Evolutionary conservation across 345 rosid genomes (phyloP).

Genomic region (Gossypium stocksii): DNA sequence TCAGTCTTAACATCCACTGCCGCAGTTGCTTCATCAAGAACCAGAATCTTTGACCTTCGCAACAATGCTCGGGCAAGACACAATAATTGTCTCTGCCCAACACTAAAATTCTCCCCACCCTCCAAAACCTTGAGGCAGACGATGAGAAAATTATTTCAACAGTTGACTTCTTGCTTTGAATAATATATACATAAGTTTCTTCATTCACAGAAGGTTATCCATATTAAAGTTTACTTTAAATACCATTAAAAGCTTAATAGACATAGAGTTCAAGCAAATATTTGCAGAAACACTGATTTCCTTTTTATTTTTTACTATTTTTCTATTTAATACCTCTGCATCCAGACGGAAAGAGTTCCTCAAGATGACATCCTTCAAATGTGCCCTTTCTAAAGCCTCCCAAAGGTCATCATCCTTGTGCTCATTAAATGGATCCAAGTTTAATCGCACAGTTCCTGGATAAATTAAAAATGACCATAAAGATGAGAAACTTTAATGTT

Average conservation of each 20-base stretch:
- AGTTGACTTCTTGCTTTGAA: not conserved
- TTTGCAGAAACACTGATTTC: not conserved
- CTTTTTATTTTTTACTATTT: not conserved
- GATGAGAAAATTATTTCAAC: not conserved
- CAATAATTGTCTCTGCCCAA: slow-evolving; percentile 88
- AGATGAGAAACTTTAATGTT: not conserved
- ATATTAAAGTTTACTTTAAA: not conserved
- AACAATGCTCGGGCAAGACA: slow-evolving; percentile 89
- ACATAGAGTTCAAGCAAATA: not conserved
- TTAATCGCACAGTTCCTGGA: slow-evolving; percentile 83
- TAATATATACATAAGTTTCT: not conserved
- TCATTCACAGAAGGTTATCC: not conserved
- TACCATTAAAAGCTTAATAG: not conserved
- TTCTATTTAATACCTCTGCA: slow-evolving; percentile 48
- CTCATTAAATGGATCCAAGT: slow-evolving; percentile 84
- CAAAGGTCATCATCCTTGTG: slow-evolving; percentile 83
- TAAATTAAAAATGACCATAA: slow-evolving; percentile 14
- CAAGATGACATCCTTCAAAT: slow-evolving; percentile 72
- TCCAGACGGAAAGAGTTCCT: slow-evolving; percentile 65
- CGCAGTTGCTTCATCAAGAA: slow-evolving; percentile 95
- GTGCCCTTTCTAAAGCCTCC: slow-evolving; percentile 94
- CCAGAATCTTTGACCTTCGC: slow-evolving; percentile 85
- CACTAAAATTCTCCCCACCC: slow-evolving; percentile 92
- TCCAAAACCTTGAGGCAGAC: slow-evolving; percentile 53
- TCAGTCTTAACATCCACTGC: slow-evolving; percentile 93